Evolutionary conservation across 768 basidiomycete species (phyloP), one percentile per base, ranked within the genome.

Genomic region (Russula compacta): DNA sequence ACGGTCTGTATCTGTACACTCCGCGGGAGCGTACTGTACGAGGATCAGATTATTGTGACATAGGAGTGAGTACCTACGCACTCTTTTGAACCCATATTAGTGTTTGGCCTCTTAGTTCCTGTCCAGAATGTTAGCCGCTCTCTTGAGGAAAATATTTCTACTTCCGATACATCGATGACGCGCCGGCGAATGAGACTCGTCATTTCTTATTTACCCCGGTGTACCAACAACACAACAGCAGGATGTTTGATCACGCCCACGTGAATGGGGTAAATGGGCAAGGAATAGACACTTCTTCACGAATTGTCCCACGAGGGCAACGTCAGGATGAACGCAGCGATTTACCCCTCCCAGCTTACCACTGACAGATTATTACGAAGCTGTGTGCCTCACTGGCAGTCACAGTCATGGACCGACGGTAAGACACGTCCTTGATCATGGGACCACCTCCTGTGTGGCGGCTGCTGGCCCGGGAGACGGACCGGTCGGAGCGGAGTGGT

Each of bases 351-450:
- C 97, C 97, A 38, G 97, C 98, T 69, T 99, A 97, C 54, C 95
- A 98, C 76, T 99, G 97, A 15, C 94, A 95, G 70, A 98, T 98
- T 88, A 98, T 95, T n/a, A n/a, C n/a, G n/a, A n/a, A n/a, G n/a
- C n/a, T n/a, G n/a, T n/a, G n/a, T n/a, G n/a, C n/a, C n/a, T n/a
- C n/a, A n/a, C n/a, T n/a, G n/a, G n/a, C n/a, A n/a, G n/a, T n/a
- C n/a, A n/a, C n/a, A n/a, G n/a, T n/a, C n/a, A n/a, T n/a, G n/a
- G n/a, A n/a, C n/a, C n/a, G n/a, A n/a, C n/a, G n/a, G n/a, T n/a
- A n/a, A n/a, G n/a, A n/a, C n/a, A n/a, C n/a, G n/a, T n/a, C n/a
- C 24, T 29, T 3, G 24, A 29, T 29, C 24, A 29, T 29, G 24
- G 24, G 24, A 3, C 24, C 24, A 29, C 24, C 24, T n/a, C n/a